These are phyloP conservation scores for Nepenthes gracilis DNA, from an alignment of 148 eudicot genomes.

Conservation along the genomic window DNA sequence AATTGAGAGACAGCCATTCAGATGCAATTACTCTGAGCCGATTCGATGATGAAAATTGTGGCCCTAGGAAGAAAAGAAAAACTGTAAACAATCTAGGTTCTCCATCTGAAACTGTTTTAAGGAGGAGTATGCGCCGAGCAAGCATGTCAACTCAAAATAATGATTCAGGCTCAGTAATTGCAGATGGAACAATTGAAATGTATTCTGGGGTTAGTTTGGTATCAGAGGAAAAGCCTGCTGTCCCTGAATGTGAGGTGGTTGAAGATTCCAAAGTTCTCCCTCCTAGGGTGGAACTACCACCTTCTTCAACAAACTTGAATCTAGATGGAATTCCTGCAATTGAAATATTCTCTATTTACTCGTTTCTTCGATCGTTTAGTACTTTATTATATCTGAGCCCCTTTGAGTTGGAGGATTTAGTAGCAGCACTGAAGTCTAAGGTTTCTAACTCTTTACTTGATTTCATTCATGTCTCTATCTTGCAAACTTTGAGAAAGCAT, in stretches of 20 bases:
- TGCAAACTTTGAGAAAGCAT: slow-evolving; percentile 50
- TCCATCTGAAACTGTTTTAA: slow-evolving; percentile 39
- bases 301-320: slow-evolving; percentile 50
- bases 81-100: slow-evolving; percentile 17
- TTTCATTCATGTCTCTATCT: slow-evolving; percentile 64
- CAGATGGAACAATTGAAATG: slow-evolving; percentile 19
- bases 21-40: background rate
- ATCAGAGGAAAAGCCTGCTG: slow-evolving; percentile 27
- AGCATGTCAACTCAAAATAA: slow-evolving; percentile 17
- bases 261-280: slow-evolving; percentile 28
- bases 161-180: slow-evolving; percentile 12
- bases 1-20: background rate
- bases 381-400: slow-evolving; percentile 78
- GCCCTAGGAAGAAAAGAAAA: slow-evolving; percentile 37
- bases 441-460: slow-evolving; percentile 56
- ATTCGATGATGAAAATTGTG: slow-evolving; percentile 12
- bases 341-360: slow-evolving; percentile 77
- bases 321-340: slow-evolving; percentile 47
- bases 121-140: slow-evolving; percentile 79
- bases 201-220: slow-evolving; percentile 31
- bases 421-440: slow-evolving; percentile 47
- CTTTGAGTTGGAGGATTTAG: slow-evolving; percentile 79
- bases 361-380: slow-evolving; percentile 86
- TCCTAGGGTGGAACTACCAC: slow-evolving; percentile 60
- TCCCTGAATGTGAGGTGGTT: slow-evolving; percentile 17